Evolutionary conservation across 2,329 filamentous ascomycete species (phyloP).

Genomic region (Colletotrichum tofieldiae): DNA sequence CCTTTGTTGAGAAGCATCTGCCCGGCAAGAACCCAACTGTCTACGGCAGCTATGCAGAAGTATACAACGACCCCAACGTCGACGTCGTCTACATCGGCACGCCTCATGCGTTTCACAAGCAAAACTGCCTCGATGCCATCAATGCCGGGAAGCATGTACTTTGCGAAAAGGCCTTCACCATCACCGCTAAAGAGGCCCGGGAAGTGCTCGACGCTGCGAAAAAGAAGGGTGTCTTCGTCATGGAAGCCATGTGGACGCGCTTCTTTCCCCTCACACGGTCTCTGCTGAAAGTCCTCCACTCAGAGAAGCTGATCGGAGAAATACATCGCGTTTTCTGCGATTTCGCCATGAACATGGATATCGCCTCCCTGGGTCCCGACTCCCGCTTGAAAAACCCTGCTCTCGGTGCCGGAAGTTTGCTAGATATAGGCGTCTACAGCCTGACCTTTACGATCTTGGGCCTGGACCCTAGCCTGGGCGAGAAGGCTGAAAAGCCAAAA

Average conservation of each 20-base stretch:
- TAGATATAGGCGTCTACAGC: slow-evolving; percentile 63
- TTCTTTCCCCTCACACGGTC: slow-evolving; percentile 57
- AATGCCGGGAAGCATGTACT: slow-evolving; percentile 60
- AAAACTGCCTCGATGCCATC: slow-evolving; percentile 61
- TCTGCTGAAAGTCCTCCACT: slow-evolving; percentile 54
- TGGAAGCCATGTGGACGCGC: slow-evolving; percentile 64
- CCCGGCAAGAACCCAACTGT: slow-evolving; percentile 49
- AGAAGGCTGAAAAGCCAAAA: slow-evolving; percentile 50
- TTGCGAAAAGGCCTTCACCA: slow-evolving; percentile 62
- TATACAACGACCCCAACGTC: slow-evolving; percentile 59
- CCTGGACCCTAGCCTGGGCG: slow-evolving; percentile 51
- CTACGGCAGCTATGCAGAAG: slow-evolving; percentile 57
- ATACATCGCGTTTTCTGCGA: slow-evolving; percentile 58
- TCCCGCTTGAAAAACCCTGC: slow-evolving; percentile 56
- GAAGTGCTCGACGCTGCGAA: slow-evolving; percentile 59
- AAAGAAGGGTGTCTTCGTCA: slow-evolving; percentile 59
- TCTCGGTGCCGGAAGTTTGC: slow-evolving; percentile 59
- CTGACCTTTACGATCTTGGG: slow-evolving; percentile 57
- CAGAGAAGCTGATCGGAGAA: slow-evolving; percentile 57
- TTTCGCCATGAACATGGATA: slow-evolving; percentile 56
- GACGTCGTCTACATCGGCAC: slow-evolving; percentile 65
- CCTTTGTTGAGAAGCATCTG: slow-evolving; percentile 55
- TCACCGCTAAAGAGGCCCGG: slow-evolving; percentile 58
- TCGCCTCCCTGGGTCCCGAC: slow-evolving; percentile 50
- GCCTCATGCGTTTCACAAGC: slow-evolving; percentile 61